These are phyloP conservation scores for Plasmodium inui DNA, from an alignment of 169 alveolate genomes.

Conservation along the genomic window DNA sequence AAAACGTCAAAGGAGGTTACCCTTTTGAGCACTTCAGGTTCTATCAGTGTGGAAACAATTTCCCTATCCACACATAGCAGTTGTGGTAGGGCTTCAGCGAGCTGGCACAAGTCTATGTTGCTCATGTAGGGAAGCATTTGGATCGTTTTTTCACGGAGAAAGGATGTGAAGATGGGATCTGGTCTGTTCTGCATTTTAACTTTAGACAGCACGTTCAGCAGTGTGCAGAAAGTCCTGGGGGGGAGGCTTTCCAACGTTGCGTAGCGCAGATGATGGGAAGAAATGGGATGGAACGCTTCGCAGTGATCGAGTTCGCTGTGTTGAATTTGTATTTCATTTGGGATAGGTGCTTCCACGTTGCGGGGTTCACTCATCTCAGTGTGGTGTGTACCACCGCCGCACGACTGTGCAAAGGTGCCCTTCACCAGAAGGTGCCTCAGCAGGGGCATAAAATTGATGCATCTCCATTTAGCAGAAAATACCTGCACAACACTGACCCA, in stretches of 20 bases:
- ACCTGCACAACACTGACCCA: slow-evolving; percentile 49
- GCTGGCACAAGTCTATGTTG: slow-evolving; percentile 45
- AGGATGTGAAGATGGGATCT: slow-evolving; percentile 1
- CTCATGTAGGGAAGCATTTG: slow-evolving; percentile 14
- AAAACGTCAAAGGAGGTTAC: slow-evolving; percentile 14
- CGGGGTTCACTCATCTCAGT: neutral
- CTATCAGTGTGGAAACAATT: neutral
- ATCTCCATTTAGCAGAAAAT: slow-evolving; percentile 18
- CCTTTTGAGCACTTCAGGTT: slow-evolving; percentile 53
- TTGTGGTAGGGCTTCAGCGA: neutral
- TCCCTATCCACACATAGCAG: neutral
- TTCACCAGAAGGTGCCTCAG: slow-evolving; percentile 4
- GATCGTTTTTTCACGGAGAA: slow-evolving; percentile 10
- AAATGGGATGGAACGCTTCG: neutral
- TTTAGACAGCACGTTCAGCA: slow-evolving; percentile 24
- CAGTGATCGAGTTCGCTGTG: neutral
- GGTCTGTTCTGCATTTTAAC: neutral
- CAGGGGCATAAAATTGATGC: slow-evolving; percentile 43
- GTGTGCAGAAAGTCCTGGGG: slow-evolving; percentile 35
- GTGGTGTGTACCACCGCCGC: neutral
- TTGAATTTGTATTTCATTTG: neutral
- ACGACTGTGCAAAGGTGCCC: neutral
- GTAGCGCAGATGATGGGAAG: neutral
- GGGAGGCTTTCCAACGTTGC: neutral
- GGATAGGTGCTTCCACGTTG: neutral